Conservation (phyloP, 139 green algal species). For the Limnomonas spitsbergensis region DNA sequence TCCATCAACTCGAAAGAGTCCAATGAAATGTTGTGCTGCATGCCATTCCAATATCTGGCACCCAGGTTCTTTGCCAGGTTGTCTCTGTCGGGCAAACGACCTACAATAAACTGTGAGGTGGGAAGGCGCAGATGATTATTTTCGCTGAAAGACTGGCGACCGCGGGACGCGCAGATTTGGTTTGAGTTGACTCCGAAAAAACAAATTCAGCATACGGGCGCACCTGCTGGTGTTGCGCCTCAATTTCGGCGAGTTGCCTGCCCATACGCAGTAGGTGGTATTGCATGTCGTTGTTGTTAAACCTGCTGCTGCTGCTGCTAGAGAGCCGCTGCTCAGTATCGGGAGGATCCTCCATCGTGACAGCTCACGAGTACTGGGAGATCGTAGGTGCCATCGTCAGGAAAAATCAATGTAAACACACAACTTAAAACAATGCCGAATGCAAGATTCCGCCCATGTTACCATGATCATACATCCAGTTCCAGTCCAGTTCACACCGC, state of each 20-base stretch:
- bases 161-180: background rate
- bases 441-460: background rate
- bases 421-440: too few species aligned
- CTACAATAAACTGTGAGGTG: background rate
- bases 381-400: background rate
- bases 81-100: background rate
- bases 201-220: background rate
- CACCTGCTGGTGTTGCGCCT: slow-evolving; percentile 15
- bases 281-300: background rate
- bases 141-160: background rate
- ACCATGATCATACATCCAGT: too few species aligned
- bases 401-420: background rate
- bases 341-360: background rate
- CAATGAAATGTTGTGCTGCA: background rate
- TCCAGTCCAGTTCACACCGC: background rate
- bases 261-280: slow-evolving; percentile 4
- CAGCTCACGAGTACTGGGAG: background rate
- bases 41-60: background rate
- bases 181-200: background rate
- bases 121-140: background rate
- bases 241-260: slow-evolving; percentile 4
- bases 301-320: background rate
- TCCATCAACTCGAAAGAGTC: too few species aligned
- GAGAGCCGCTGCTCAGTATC: background rate
- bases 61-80: slow-evolving; percentile 3